Base-by-base conservation (phyloP, 768 basidiomycete species). In the Mycena indigotica region DNA sequence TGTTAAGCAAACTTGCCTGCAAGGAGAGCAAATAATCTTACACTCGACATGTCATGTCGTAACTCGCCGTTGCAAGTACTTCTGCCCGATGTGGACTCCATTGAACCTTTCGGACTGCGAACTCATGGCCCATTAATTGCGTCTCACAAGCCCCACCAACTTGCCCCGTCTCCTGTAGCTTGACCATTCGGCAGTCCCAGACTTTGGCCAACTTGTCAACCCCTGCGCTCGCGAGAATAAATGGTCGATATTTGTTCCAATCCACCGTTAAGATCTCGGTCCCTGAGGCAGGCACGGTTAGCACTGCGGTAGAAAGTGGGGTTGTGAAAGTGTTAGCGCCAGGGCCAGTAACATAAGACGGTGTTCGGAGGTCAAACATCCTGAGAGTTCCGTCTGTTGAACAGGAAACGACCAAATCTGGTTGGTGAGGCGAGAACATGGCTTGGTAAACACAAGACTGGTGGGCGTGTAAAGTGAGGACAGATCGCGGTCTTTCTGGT, bases 31-130 rank as follows among this genome's bases (percentile, higher is more conserved):
- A 5, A 13, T 50, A 12, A 28, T 81, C 88, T 69, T 77, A 97
- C 89, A 95, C 80, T 70, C 93, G 80, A 72, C 89, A 93, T 1
- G 94, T 94, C 96, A 98, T 98, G 69, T 98, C 96, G 73, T 98
- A 95, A 66, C 89, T 88, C 35, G 76, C 82, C 39, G 77, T 77
- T 3, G 88, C 87, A 23, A 92, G 75, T 15, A 91, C 66, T 58
- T 91, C 87, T 3, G 85, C 75, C 25, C 80, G 77, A 75, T 93
- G 90, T 35, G 91, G 91, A 68, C 88, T 87, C 93, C 94, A 96
- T 61, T 92, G 89, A 3, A 96, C 83, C 69, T 91, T 91, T 39
- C 94, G 78, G 41, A 95, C 84, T 2, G 94, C 94, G 66, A 93
- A 95, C 72, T 95, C 93, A 66, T 96, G 94, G 5, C 94, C 94